Percentiles rank a stretch among this genome's conserved stretches.
phyloP scores from a whole-genome alignment of 371 early-diverging fungal genomes.

The Dinochytrium kinnereticum region DNA sequence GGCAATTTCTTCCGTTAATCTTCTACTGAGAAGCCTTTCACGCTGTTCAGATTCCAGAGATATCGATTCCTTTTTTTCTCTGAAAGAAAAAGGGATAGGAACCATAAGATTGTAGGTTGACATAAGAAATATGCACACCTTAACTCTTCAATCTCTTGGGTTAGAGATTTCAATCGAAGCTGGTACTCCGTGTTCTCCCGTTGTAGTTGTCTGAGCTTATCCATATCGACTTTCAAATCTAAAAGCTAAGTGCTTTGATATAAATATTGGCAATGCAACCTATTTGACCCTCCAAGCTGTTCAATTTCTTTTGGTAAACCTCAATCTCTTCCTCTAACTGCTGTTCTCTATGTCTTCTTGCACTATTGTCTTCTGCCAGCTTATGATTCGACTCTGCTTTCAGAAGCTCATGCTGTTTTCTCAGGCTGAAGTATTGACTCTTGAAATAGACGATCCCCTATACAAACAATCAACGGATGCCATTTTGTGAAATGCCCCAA shows the following conservation, averaged over 20 bases:
- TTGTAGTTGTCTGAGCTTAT: slow-evolving; percentile 39
- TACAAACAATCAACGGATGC: too few species aligned
- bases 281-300: slow-evolving; percentile 11
- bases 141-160: slow-evolving; percentile 42
- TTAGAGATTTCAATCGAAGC: slow-evolving; percentile 30
- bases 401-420: slow-evolving; percentile 3
- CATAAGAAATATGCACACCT: slow-evolving; percentile 28
- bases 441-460: slow-evolving; percentile 1
- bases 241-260: background rate
- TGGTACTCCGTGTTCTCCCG: slow-evolving; percentile 51
- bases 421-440: background rate
- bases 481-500: too few species aligned
- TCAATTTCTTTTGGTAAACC: slow-evolving; percentile 15
- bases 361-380: slow-evolving; percentile 10
- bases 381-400: background rate
- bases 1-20: slow-evolving; percentile 46
- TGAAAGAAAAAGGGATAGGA: too few species aligned
- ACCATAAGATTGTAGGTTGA: too few species aligned
- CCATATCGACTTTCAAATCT: slow-evolving; percentile 41
- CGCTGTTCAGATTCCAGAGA: slow-evolving; percentile 41
- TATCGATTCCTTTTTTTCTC: slow-evolving; percentile 48
- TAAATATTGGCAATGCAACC: background rate
- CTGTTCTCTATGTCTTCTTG: slow-evolving; percentile 8
- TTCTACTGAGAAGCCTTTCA: slow-evolving; percentile 41
- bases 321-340: slow-evolving; percentile 4